Conservation (phyloP, 306 rosid species). For the Cucurbita argyrosperma region DNA sequence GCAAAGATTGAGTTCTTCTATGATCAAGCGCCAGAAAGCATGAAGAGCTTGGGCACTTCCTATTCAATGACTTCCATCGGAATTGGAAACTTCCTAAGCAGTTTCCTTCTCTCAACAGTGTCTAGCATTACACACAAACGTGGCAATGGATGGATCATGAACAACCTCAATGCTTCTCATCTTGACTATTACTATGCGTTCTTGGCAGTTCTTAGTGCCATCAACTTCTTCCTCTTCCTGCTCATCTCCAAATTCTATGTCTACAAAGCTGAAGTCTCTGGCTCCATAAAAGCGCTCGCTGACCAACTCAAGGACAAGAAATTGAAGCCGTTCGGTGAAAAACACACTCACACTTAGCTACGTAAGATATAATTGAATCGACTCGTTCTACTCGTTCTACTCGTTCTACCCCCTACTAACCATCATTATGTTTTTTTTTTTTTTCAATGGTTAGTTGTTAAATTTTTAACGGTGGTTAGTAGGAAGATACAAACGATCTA, state of each 20-base stretch:
- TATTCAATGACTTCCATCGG: constrained; percentile 59
- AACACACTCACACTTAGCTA: no score
- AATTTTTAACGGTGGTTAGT: not conserved
- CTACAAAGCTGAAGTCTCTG: constrained; percentile 66
- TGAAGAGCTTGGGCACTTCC: constrained; percentile 81
- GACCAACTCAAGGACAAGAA: constrained; percentile 41
- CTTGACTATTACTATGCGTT: constrained; percentile 82
- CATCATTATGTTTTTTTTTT: not conserved
- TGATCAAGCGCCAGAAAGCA: constrained; percentile 80
- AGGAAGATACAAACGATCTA: no score
- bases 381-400: no score
- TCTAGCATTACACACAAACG: constrained; percentile 36
- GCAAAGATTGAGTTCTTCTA: constrained; percentile 83
- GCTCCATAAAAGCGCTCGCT: constrained; percentile 49
- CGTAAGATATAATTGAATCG: not conserved
- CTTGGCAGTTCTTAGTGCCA: constrained; percentile 19
- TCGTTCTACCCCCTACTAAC: not conserved
- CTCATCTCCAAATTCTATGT: constrained; percentile 30
- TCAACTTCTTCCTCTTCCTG: constrained; percentile 23
- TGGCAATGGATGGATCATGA: constrained; percentile 63
- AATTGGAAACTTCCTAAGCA: constrained; percentile 67
- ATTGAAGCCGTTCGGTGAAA: not conserved
- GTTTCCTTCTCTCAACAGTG: constrained; percentile 62
- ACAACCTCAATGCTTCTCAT: constrained; percentile 71
- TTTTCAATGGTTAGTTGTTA: not conserved